Conservation (phyloP, 805 yeast species). For the Cyberlindnera subsufficiens region DNA sequence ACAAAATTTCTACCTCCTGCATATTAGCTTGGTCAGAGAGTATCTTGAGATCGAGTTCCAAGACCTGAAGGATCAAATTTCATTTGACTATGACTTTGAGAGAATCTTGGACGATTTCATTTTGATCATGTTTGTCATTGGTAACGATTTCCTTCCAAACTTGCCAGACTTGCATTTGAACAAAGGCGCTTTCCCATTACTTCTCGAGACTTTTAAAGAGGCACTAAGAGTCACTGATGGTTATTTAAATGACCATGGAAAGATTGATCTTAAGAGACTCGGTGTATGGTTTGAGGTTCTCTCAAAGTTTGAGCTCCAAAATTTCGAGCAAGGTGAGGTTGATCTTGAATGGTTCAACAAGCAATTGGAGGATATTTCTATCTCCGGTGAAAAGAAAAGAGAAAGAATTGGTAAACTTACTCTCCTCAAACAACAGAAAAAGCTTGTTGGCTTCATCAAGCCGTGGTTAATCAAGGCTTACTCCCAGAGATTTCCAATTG, state of each 20-base stretch:
- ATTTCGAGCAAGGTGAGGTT: slow-evolving; percentile 76
- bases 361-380: slow-evolving; percentile 72
- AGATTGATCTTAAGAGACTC: slow-evolving; percentile 68
- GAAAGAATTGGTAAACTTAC: slow-evolving; percentile 59
- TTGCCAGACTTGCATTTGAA: slow-evolving; percentile 89
- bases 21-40: slow-evolving; percentile 83
- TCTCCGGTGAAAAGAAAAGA: slow-evolving; percentile 66
- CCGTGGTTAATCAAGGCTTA: slow-evolving; percentile 39
- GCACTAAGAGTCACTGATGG: slow-evolving; percentile 72
- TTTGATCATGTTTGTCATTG: slow-evolving; percentile 87
- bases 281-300: slow-evolving; percentile 70
- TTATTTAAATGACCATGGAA: slow-evolving; percentile 78
- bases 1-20: slow-evolving; percentile 78
- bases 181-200: slow-evolving; percentile 94
- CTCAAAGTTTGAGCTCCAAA: slow-evolving; percentile 75
- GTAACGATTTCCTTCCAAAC: slow-evolving; percentile 96
- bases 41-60: slow-evolving; percentile 82
- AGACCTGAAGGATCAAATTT: slow-evolving; percentile 56
- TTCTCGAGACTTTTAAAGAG: slow-evolving; percentile 82
- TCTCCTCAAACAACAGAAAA: slow-evolving; percentile 67
- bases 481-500: slow-evolving; percentile 24
- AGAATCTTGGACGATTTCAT: slow-evolving; percentile 88
- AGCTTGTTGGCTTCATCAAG: slow-evolving; percentile 51
- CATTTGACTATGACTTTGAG: slow-evolving; percentile 77
- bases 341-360: slow-evolving; percentile 91